Conservation (phyloP, 306 rosid species). For the Mimosa bimucronata region DNA sequence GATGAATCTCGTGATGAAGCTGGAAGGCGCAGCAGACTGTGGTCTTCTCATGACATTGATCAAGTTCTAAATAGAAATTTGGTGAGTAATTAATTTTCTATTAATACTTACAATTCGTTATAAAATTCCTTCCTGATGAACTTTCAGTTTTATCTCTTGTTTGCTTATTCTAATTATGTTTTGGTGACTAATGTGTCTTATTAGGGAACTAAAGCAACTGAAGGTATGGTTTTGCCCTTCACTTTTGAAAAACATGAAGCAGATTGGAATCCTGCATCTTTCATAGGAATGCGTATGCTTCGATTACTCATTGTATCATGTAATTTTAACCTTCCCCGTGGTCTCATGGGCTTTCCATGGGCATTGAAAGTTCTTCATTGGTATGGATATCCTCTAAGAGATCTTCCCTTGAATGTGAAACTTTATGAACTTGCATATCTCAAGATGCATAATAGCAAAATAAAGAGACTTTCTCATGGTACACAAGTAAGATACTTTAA, state of each 20-base stretch:
- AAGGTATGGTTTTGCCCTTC: not conserved
- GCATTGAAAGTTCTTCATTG: not conserved
- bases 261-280: not conserved
- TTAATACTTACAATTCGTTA: too few relatives aligned
- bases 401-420: not conserved
- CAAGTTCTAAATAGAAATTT: not conserved
- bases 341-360: not conserved
- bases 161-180: too few relatives aligned
- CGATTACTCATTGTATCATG: conserved; percentile 21
- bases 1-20: not conserved
- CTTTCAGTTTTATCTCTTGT: too few relatives aligned
- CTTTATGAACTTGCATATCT: not conserved
- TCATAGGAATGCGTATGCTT: conserved; percentile 7
- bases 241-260: not conserved
- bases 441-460: not conserved
- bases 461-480: not conserved
- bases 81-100: not conserved
- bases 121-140: not conserved
- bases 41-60: not conserved
- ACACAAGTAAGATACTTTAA: not conserved
- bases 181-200: too few relatives aligned
- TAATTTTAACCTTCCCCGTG: not conserved
- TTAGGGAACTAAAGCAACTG: not conserved
- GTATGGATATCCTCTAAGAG: not conserved
- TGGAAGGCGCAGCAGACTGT: not conserved